Evolutionary conservation across 768 basidiomycete genomes (phyloP), one percentile per base, ranked within the genome.

Genomic region (Tricholoma terreum): DNA sequence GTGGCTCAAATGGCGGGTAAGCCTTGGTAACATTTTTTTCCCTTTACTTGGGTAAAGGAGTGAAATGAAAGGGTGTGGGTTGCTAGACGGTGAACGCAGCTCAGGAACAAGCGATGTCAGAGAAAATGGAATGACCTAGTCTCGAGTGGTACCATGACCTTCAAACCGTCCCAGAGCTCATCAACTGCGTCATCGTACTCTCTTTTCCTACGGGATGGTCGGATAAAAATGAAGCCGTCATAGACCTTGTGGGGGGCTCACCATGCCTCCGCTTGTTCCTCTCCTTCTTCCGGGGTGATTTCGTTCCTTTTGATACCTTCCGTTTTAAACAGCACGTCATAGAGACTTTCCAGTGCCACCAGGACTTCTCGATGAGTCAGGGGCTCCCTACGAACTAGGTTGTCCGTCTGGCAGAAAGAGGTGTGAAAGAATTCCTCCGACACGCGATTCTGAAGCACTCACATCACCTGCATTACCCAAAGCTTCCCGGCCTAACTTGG

Each of bases 31-130:
- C 22, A 99, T 81, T 59, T 87, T 87, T 77, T 98, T 98, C 56
- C 97, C 97, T 73, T 99, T 99, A 63, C 83, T 83, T 4, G 92
- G 87, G 17, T 80, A 82, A 49, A 99, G 81, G 33, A 99, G 80
- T 2, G 95, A 94, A 62, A 99, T 86, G 75, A 99, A 98, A 2
- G 97, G 97, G 75, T 99, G 97, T 2, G 96, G 96, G 60, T 90
- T 81, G 69, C 95, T 95, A 62, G 1, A 50, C 52, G 27, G 24
- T 21, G 15, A 27, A 27, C 5, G 45, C 12, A 14, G 30, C 15
- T 49, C n/a, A 31, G 46, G n/a, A 31, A 49, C 45, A 24, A 17
- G n/a, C 10, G 27, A 31, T 17, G 6, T 6, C 27, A 49, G 19
- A 14, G 36, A 61, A 36, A 34, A 17, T 45, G n/a, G 40, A 60